Percentiles rank a stretch among this genome's conserved stretches.
Conservation (phyloP, 2,329 filamentous ascomycete species). For the Albifimbria verrucaria region DNA sequence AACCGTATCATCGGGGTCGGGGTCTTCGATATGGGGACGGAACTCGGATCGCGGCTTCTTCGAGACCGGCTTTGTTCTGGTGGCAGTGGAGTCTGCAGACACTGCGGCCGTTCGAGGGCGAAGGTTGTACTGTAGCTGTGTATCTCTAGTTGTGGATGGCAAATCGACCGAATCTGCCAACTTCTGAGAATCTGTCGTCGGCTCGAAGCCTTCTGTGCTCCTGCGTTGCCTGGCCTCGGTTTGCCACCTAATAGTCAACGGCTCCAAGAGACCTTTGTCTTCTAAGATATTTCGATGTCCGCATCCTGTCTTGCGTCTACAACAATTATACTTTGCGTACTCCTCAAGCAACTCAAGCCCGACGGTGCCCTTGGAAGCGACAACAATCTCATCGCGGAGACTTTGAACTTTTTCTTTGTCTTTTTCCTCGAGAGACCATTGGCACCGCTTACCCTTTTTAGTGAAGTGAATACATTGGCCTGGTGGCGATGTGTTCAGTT, state of each 20-base stretch:
- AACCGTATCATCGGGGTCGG: not conserved
- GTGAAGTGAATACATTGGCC: conserved; percentile 1
- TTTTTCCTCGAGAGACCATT: not conserved
- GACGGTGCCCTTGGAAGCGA: not conserved
- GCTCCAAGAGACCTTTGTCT: not conserved
- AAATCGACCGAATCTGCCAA: not conserved
- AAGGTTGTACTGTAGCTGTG: not conserved
- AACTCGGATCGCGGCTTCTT: not conserved
- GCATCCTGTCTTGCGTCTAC: not conserved
- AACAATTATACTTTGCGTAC: not conserved
- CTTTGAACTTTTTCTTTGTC: not conserved
- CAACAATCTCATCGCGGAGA: not conserved
- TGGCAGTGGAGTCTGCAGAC: not conserved
- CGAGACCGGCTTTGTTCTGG: not conserved
- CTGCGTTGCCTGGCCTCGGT: not conserved
- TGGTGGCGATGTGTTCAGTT: no score
- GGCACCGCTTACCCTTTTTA: not conserved
- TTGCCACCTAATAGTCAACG: not conserved
- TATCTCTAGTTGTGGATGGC: not conserved
- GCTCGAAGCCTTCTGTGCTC: not conserved
- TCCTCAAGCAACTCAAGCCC: not conserved
- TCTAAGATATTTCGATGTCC: not conserved
- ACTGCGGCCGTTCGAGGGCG: not conserved
- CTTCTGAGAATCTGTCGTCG: not conserved
- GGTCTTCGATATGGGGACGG: not conserved